Evolutionary conservation across 306 rosid species (phyloP), one percentile per base, ranked within the genome.

Genomic region (Vicia faba): DNA sequence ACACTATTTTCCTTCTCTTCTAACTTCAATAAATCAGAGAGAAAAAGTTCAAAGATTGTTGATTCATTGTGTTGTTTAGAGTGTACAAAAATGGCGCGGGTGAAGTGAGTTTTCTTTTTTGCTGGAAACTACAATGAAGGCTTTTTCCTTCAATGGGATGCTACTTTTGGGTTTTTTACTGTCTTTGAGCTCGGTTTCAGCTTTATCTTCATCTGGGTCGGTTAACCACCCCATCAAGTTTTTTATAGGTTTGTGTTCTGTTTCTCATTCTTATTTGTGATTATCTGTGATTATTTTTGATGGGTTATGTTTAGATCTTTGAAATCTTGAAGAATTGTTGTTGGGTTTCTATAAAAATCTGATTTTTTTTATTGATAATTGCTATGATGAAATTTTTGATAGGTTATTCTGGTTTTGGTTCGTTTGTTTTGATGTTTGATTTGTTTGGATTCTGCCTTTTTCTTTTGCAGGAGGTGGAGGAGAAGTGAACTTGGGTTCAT

Each of bases 401-500:
- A 7, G 57, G 2, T 69, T 60, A 4, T 19, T 12, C 2, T 3
- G 48, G 36, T 49, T 62, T 19, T 55, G 40, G 12, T 62, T 41
- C 9, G 11, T n/a, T 19, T 45, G 38, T 39, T 61, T 70, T 66
- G 65, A 29, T 59, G 38, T 61, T 18, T 35, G 59, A 70, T 65
- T 23, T 71, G 0, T 54, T 45, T 63, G 31, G 13, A 8, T 75
- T 44, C 53, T 3, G 3, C 36, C n/a, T n/a, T 59, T 68, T 50
- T 20, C 1, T 20, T 68, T 61, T 54, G 1, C 77, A 93, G 96
- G 83, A 58, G 78, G 75, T 83, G 96, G 75, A 84, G 96, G 79
- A 70, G 79, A 80, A 54, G 82, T 82, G 51, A 85, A 84, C 84
- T 58, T 90, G 73, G 96, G 89, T 82, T 78, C 91, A n/a, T 86